Evolutionary conservation across 176 grass and related monocot genomes (phyloP), one percentile per base, ranked within the genome.

Genomic region (Paspalum vaginatum): DNA sequence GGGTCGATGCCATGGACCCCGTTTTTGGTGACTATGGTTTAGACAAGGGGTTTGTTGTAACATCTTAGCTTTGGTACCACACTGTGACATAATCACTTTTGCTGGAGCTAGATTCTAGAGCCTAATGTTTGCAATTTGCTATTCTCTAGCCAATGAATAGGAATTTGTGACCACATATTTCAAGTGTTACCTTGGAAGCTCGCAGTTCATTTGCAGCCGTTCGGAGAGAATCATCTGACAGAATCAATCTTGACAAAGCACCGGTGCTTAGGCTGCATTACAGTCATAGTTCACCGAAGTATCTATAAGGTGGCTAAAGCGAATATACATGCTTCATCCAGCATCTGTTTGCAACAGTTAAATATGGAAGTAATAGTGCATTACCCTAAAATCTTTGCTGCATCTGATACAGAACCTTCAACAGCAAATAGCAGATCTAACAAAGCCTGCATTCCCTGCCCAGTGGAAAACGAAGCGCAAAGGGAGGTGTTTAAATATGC

Each of bases 391-490:
- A 89, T 18, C 85, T 93, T 98, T 27, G 92, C 90, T 76, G 90
- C 88, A 21, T 93, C 95, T 47, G 88, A 93, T 13, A 98, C 86
- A 47, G 92, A 98, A 61, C 96, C 96, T 84, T 95, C 92, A 76
- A 93, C 81, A 79, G 92, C 90, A 86, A 66, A 91, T 63, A 95
- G 79, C 78, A 98, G 87, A 86, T 98, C 96, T 75, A 98, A 75
- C 50, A 98, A 88, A 91, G 92, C 90, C 82, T 98, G 92, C 92
- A 98, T 95, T 81, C 96, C 96, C 96, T 98, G 79, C 68, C 68
- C 77, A 75, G 61, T 38, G 1, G 61, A 40, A 68, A 47, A 70
- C n/a, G 64, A 64, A 49, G 54, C 9, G 14, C 7, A 43, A 42
- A 84, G 17, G 16, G 24, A n/a, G 20, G 18, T 7, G 49, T 71